A percentile compares a stretch with the other conserved stretches of the same genome.
phyloP scores from a whole-genome alignment of 768 basidiomycete genomes.

The Paxillus involutus region DNA sequence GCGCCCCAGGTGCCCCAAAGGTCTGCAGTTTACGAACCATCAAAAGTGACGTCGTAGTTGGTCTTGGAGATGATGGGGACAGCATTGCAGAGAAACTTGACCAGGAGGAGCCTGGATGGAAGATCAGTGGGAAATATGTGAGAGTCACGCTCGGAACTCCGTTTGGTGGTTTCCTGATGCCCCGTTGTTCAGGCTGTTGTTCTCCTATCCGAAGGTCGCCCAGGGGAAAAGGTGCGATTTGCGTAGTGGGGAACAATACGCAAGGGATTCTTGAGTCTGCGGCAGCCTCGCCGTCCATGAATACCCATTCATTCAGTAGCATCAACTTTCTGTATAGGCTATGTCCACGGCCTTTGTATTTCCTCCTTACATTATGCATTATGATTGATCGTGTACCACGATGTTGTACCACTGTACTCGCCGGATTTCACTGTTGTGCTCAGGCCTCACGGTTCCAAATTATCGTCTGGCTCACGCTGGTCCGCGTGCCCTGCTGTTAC shows the following conservation, averaged over 20 bases:
- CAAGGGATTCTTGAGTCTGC: not conserved
- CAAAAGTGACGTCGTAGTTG: slow-evolving; percentile 95
- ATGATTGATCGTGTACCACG: not conserved
- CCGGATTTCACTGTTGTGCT: too few species aligned
- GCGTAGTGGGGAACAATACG: slow-evolving; percentile 35
- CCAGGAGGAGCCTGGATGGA: slow-evolving; percentile 88
- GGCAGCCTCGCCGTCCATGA: too few species aligned
- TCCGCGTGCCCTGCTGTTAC: too few species aligned
- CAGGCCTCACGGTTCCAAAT: too few species aligned
- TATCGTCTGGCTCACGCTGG: too few species aligned
- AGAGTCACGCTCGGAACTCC: slow-evolving; percentile 31
- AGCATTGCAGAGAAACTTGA: slow-evolving; percentile 77
- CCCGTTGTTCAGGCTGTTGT: slow-evolving; percentile 67
- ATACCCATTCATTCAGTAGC: not conserved
- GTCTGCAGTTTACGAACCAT: slow-evolving; percentile 87
- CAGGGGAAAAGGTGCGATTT: slow-evolving; percentile 85
- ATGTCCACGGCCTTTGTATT: not conserved
- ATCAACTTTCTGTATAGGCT: not conserved
- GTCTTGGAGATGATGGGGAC: slow-evolving; percentile 69
- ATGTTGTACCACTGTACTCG: too few species aligned
- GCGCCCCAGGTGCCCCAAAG: slow-evolving; percentile 81
- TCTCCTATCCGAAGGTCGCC: slow-evolving; percentile 82
- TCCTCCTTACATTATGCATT: not conserved
- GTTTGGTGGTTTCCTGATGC: slow-evolving; percentile 14
- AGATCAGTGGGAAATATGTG: slow-evolving; percentile 96